Evolutionary conservation across 352 stramenopile species (phyloP), one percentile per base, ranked within the genome.

Genomic region (Phytophthora pluvialis): DNA sequence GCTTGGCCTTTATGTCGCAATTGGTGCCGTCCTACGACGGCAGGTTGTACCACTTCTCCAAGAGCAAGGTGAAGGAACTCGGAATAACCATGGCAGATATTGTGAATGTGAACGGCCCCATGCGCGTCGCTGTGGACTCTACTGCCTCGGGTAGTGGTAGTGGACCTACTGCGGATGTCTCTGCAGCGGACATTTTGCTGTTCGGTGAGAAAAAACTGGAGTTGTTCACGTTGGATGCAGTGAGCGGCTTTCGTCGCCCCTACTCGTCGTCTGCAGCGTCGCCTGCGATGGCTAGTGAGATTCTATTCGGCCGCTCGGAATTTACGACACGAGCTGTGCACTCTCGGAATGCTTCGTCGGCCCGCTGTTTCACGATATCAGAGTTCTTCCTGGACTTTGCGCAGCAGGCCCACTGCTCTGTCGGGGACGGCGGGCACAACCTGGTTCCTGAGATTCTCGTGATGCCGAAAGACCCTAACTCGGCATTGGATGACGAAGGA

Each of bases 351-450:
- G 60, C 75, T 45, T 90, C 77, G 10, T 72, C 70, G 9, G 74
- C 84, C 44, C 73, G 81, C 15, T 95, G 86, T 52, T 90, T 95
- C 53, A 89, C 80, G 53, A 90, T 95, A 44, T 88, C 84, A 1
- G 86, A 95, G 67, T 95, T 88, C 55, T 95, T 95, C 56, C 38
- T 95, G 25, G 81, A 95, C 62, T 89, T 95, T 51, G 73, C 80
- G 0, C 67, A 80, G 21, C 69, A 82, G 8, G 70, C 83, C 13
- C 72, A 74, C 40, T 95, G 86, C 49, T 67, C 67, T 21, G 51
- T 72, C 11, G 55, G 71, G 15, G 54, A 75, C 13, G 54, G 72
- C 39, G 53, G 59, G 4, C 67, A 68, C 12, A 70, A 70, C 3
- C 63, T 75, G 45, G 64, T 67, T 26, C 81, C 80, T 5, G 72